Percentiles rank a stretch among this genome's conserved stretches.
These are phyloP conservation scores for Nemania bipapillata DNA, from an alignment of 2,329 filamentous ascomycete species.

Conservation along the genomic window DNA sequence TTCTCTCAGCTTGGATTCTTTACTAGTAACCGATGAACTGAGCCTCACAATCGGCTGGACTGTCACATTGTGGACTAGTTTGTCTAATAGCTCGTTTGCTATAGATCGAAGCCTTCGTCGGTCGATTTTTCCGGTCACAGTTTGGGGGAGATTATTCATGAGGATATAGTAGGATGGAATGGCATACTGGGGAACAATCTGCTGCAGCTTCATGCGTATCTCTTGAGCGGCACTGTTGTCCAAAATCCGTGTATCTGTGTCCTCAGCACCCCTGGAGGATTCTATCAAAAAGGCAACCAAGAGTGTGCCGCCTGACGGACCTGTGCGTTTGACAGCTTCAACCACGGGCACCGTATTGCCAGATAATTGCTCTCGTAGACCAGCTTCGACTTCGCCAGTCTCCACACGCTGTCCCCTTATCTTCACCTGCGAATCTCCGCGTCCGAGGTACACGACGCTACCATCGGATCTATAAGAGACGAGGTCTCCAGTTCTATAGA, in stretches of 20 bases:
- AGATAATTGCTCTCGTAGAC: constrained; percentile 17
- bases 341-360: constrained; percentile 16
- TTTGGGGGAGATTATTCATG: constrained; percentile 17
- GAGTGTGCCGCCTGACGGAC: background rate
- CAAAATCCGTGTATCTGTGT: constrained; percentile 14
- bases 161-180: constrained; percentile 24
- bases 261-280: background rate
- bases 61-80: constrained; percentile 12
- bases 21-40: constrained; percentile 17
- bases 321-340: constrained; percentile 17
- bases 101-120: constrained; percentile 24
- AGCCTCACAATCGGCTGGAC: background rate
- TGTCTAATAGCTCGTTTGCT: constrained; percentile 15
- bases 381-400: constrained; percentile 21
- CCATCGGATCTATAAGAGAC: constrained; percentile 24
- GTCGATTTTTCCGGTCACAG: constrained; percentile 27
- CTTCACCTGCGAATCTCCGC: constrained; percentile 29
- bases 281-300: constrained; percentile 24
- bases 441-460: constrained; percentile 14
- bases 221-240: constrained; percentile 5
- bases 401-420: constrained; percentile 29
- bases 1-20: constrained; percentile 21
- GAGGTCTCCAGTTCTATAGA: constrained; percentile 29
- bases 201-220: constrained; percentile 16
- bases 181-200: constrained; percentile 29